Base-by-base conservation (phyloP, 208 protist genomes). In the Wallacemonas sp. region DNA sequence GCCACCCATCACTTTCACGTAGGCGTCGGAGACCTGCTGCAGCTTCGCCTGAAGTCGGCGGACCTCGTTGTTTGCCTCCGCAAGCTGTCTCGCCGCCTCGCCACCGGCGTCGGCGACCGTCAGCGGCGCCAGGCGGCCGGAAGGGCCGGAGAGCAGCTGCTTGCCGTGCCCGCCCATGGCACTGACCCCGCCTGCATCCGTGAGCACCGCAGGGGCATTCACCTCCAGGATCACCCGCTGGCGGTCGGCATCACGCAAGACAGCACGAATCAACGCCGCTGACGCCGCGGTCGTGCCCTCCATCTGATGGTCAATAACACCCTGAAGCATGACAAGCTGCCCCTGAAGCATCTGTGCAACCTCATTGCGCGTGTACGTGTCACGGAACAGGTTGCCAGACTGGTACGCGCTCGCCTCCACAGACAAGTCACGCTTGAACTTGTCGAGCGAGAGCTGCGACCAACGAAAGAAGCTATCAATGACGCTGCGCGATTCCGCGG, bases 31-130 rank as follows among this genome's bases (percentile, higher is more conserved):
- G 19, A 89, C 71, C 53, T 76, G 74, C 58, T 82, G 81, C 41
- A 92, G 68, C 68, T 92, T 87, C 46, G 36, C 46, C 66, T 76
- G 82, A 17, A 92, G 73, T 26, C 83, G 73, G 2, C 68, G 75
- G 53, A 92, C 76, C 68, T 89, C 82, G n/a, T 61, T 72, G 71
- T 86, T 83, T 22, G 80, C 78, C 62, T 92, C 86, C 5, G 66
- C 73, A n/a, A 92, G 78, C 57, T 87, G 86, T 38, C 68, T 64
- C 2, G 71, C 66, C 5, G 81, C 82, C 79, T 86, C 81, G 22
- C 78, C 80, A 22, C 61, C 67, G 1, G 76, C 80, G 37, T 87
- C 86, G 13, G 68, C 73, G 12, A 89, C 63, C 0, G 82, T 89
- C 42, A 89, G 58, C 26, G 86, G 82, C 6, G 80, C 82, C 24